A percentile compares a stretch with the other conserved stretches of the same genome.
Evolutionary conservation across 441 rosid genomes (phyloP).

Genomic region (Sinapis alba): DNA sequence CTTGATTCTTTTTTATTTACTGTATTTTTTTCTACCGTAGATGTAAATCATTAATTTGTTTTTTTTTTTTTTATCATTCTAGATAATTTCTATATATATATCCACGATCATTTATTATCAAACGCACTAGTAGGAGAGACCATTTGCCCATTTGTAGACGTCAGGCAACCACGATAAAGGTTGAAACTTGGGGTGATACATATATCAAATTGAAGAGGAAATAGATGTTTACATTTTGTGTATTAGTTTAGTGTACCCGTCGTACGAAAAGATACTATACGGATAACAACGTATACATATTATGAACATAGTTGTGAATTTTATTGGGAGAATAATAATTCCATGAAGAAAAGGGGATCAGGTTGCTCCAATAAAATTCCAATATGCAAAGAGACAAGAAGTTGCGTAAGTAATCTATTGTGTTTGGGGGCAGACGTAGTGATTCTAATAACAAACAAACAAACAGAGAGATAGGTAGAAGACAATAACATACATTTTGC

Average conservation of each 20-base stretch:
- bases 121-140: slow-evolving; percentile 37
- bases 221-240: background rate
- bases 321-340: background rate
- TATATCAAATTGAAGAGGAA: background rate
- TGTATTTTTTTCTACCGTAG: too few relatives aligned
- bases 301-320: background rate
- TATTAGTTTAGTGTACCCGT: too few relatives aligned
- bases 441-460: background rate
- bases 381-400: background rate
- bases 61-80: too few relatives aligned
- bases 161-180: slow-evolving; percentile 33
- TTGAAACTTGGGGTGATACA: slow-evolving; percentile 7
- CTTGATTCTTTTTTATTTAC: background rate
- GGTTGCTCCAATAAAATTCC: background rate
- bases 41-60: too few relatives aligned
- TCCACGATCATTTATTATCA: slow-evolving; percentile 30
- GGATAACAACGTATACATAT: background rate
- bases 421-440: background rate
- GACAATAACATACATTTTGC: background rate
- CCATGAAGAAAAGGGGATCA: background rate
- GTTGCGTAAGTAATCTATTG: background rate
- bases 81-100: too few relatives aligned
- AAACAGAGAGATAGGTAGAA: background rate
- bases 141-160: slow-evolving; percentile 44
- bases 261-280: background rate